A percentile compares a stretch with the other conserved stretches of the same genome.
phyloP scores from a whole-genome alignment of 208 protist species.

The Crithidia acanthocephali region DNA sequence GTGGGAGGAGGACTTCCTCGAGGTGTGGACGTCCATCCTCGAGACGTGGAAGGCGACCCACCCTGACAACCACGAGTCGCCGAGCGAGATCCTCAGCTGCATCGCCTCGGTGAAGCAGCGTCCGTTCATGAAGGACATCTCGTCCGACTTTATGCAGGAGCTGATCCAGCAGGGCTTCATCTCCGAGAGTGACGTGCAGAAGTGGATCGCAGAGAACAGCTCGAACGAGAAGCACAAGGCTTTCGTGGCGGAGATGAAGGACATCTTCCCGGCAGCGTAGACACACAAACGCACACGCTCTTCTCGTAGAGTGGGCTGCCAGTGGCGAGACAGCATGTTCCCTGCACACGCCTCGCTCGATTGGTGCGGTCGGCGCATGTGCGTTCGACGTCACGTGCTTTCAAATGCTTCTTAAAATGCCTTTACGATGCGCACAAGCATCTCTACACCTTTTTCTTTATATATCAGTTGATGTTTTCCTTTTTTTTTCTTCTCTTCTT shows the following conservation, averaged over 20 bases:
- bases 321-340: no score
- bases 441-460: constrained; percentile 14
- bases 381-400: background rate
- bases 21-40: constrained; percentile 66
- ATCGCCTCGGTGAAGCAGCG: constrained; percentile 56
- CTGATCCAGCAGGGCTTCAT: constrained; percentile 48
- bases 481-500: constrained; percentile 17
- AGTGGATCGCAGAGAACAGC: constrained; percentile 34
- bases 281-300: background rate
- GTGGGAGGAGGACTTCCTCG: constrained; percentile 84
- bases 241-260: constrained; percentile 33
- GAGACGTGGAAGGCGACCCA: constrained; percentile 40
- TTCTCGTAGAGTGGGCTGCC: no score
- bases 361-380: no score
- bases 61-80: constrained; percentile 17
- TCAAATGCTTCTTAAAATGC: no score
- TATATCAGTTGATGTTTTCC: background rate
- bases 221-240: constrained; percentile 34
- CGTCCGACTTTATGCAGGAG: constrained; percentile 75
- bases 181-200: constrained; percentile 13
- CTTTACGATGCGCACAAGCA: background rate
- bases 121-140: constrained; percentile 73
- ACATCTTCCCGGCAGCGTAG: constrained; percentile 24
- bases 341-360: no score
- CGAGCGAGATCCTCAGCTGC: constrained; percentile 53